These are phyloP conservation scores for Cercospora sojina DNA, from an alignment of 2,329 filamentous ascomycete species.

Conservation along the genomic window DNA sequence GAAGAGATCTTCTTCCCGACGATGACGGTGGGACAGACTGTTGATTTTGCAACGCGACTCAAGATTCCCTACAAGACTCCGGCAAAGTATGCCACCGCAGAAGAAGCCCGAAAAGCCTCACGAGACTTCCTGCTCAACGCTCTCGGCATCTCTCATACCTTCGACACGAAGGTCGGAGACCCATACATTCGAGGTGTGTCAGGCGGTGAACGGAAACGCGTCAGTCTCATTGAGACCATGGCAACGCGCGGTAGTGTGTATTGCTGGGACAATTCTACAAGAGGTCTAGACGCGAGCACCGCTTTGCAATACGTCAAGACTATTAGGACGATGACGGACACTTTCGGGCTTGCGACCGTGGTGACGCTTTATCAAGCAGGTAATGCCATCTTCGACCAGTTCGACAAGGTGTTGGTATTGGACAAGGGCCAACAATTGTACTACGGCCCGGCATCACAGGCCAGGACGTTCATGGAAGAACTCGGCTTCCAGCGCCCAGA, in stretches of 20 bases:
- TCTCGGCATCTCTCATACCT: conserved; percentile 58
- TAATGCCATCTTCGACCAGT: conserved; percentile 66
- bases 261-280: conserved; percentile 66
- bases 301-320: conserved; percentile 55
- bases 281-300: conserved; percentile 64
- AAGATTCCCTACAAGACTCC: conserved; percentile 51
- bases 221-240: conserved; percentile 66
- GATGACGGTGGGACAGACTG: conserved; percentile 55
- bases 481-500: conserved; percentile 62
- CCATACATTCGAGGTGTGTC: conserved; percentile 64
- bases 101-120: conserved; percentile 32
- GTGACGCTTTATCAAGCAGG: conserved; percentile 68
- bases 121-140: conserved; percentile 56
- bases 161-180: conserved; percentile 65
- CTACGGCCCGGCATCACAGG: conserved; percentile 60
- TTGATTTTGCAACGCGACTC: conserved; percentile 49
- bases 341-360: conserved; percentile 58
- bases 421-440: conserved; percentile 65
- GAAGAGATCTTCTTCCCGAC: conserved; percentile 55
- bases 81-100: conserved; percentile 21
- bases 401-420: conserved; percentile 68
- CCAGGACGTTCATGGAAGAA: conserved; percentile 62
- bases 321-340: conserved; percentile 61
- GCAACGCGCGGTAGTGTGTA: conserved; percentile 57
- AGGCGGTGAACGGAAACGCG: conserved; percentile 66